phyloP scores from a whole-genome alignment of 768 basidiomycete genomes.

The Strobilomyces echinocephalus region DNA sequence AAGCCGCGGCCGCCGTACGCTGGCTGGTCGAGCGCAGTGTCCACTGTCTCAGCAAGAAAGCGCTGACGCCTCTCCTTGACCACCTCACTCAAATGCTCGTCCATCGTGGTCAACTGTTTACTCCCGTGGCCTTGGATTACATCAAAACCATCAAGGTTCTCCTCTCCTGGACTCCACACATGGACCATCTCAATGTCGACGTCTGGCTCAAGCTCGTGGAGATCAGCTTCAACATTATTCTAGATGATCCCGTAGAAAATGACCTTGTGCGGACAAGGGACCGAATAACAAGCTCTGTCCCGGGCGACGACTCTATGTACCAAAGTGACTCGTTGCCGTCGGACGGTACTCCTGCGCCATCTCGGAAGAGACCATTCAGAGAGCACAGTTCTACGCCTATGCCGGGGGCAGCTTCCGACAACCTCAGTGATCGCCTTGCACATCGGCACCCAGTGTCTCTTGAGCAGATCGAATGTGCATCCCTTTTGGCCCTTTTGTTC shows the following conservation, averaged over 20 bases:
- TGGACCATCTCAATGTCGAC: slow-evolving; percentile 64
- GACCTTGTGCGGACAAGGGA: slow-evolving; percentile 25
- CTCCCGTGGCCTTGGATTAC: slow-evolving; percentile 72
- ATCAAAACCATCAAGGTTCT: slow-evolving; percentile 70
- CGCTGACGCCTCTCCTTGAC: slow-evolving; percentile 51
- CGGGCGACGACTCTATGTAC: slow-evolving; percentile 28
- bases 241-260: slow-evolving; percentile 51
- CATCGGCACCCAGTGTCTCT: slow-evolving; percentile 35
- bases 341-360: slow-evolving; percentile 32
- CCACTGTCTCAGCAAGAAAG: slow-evolving; percentile 49
- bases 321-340: slow-evolving; percentile 30
- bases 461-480: slow-evolving; percentile 70
- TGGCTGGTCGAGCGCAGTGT: slow-evolving; percentile 67
- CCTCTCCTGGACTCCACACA: slow-evolving; percentile 64
- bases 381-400: slow-evolving; percentile 22
- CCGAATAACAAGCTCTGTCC: slow-evolving; percentile 15
- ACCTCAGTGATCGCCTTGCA: slow-evolving; percentile 19
- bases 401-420: slow-evolving; percentile 15
- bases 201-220: slow-evolving; percentile 67
- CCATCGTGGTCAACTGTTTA: slow-evolving; percentile 48
- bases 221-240: slow-evolving; percentile 71
- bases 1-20: slow-evolving; percentile 63
- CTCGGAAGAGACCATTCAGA: slow-evolving; percentile 24
- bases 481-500: slow-evolving; percentile 57
- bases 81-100: slow-evolving; percentile 63